Percentiles rank a stretch among this genome's conserved stretches.
phyloP scores from a whole-genome alignment of 257 asterid genomes.

The Lavandula angustifolia region DNA sequence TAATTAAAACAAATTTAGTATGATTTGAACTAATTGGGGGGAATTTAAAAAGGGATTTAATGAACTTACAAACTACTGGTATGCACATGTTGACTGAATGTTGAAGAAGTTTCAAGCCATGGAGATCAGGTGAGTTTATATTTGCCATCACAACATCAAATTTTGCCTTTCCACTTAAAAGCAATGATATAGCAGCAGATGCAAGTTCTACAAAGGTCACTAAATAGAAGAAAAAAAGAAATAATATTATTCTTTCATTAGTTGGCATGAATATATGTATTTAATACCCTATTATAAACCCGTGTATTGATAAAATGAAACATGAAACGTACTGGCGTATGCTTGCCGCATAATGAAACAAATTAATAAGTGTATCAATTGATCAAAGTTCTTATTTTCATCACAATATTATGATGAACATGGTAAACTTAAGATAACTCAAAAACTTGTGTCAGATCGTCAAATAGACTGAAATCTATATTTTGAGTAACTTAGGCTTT shows the following conservation, averaged over 20 bases:
- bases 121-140: constrained; percentile 48
- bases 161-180: constrained; percentile 36
- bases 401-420: neutral
- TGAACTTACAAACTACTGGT: constrained; percentile 41
- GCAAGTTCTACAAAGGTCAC: constrained; percentile 42
- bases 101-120: constrained; percentile 45
- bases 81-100: constrained; percentile 37
- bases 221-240: neutral
- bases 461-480: no score
- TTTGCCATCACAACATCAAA: constrained; percentile 47
- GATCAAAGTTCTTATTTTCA: neutral
- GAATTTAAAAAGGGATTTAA: neutral
- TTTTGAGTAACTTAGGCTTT: no score
- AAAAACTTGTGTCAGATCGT: no score
- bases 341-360: no score
- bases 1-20: neutral
- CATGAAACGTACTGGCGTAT: no score
- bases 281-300: no score
- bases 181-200: constrained; percentile 42
- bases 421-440: no score
- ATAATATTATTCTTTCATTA: neutral
- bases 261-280: no score
- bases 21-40: no score
- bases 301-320: no score
- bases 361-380: neutral